Percentiles rank a stretch among this genome's conserved stretches.
phyloP scores from a whole-genome alignment of 2,329 filamentous ascomycete genomes.

The Colletotrichum ledebouriae region DNA sequence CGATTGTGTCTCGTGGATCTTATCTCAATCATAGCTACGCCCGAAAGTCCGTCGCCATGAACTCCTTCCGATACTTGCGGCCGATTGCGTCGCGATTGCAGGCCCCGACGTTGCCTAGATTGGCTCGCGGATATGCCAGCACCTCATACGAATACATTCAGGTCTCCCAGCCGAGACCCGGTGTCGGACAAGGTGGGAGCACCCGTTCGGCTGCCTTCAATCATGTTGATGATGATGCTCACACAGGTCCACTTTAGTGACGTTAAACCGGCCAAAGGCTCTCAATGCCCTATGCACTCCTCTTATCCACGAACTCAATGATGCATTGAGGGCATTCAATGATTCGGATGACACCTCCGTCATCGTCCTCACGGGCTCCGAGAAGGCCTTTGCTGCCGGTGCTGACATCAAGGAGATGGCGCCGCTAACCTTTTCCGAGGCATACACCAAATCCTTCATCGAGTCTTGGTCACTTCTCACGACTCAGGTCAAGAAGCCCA shows the following conservation, averaged over 20 bases:
- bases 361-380: constrained; percentile 88
- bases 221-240: constrained; percentile 17
- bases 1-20: constrained; percentile 3
- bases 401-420: constrained; percentile 99
- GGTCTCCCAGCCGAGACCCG: constrained; percentile 85
- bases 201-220: constrained; percentile 29
- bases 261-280: constrained; percentile 92
- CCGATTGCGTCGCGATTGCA: constrained; percentile 73
- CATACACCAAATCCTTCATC: constrained; percentile 93
- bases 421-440: constrained; percentile 86
- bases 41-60: constrained; percentile 55
- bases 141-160: constrained; percentile 83
- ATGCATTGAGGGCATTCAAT: constrained; percentile 80
- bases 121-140: constrained; percentile 67
- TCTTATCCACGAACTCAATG: constrained; percentile 90
- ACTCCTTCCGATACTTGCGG: constrained; percentile 69
- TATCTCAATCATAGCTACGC: not conserved
- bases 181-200: constrained; percentile 84
- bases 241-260: constrained; percentile 70
- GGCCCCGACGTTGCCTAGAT: constrained; percentile 67
- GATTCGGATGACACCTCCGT: constrained; percentile 76
- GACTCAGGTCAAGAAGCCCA: constrained; percentile 88
- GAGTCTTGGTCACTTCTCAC: constrained; percentile 92
- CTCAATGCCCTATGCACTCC: constrained; percentile 94
- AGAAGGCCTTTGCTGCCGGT: constrained; percentile 93